Evolutionary conservation across 1,284 basidiomycete species (phyloP), one percentile per base, ranked within the genome.

Genomic region (Pseudozyma thailandica): DNA sequence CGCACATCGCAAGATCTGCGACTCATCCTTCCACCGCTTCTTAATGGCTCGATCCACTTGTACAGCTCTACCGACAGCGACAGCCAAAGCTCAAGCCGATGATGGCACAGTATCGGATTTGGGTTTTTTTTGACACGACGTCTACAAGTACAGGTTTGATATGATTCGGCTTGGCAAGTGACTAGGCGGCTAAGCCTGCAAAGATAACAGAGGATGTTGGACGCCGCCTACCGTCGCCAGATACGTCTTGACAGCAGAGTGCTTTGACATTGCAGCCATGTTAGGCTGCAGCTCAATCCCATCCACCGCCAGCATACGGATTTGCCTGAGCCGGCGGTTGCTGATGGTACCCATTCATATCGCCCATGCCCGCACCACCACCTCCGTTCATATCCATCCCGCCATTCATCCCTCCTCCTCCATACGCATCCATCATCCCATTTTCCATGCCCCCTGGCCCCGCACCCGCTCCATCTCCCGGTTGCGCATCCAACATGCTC

Each of bases 401-500:
- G 10, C 49, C 53, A 15, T 35, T 43, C 39, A 51, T 53, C 3
- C 42, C 43, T 16, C 41, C 51, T 25, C n/a, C 20, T 10, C 62
- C 62, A 28, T 65, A 65, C 20, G 47, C 49, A 31, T 69, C 65
- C 47, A 63, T 59, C 53, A 68, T 47, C 4, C 59, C 54, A 31
- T 58, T 54, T 21, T 59, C 59, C 50, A 62, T 47, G 1, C 47
- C 59, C 3, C 25, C 48, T 6, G 12, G 18, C 18, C 23, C 61
- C 0, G 21, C 50, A 5, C 38, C n/a, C n/a, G n/a, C n/a, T n/a
- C n/a, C 72, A 8, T 49, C 69, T 2, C 50, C 55, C 12, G 58
- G 71, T 20, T 77, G 38, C 38, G 38, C 77, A 41, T 77, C 75
- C 41, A 80, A 35, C 58, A 80, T 63, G 28, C 79, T 80, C 35